Base-by-base conservation (phyloP, 805 yeast species). In the Candida xiaguanensis region DNA sequence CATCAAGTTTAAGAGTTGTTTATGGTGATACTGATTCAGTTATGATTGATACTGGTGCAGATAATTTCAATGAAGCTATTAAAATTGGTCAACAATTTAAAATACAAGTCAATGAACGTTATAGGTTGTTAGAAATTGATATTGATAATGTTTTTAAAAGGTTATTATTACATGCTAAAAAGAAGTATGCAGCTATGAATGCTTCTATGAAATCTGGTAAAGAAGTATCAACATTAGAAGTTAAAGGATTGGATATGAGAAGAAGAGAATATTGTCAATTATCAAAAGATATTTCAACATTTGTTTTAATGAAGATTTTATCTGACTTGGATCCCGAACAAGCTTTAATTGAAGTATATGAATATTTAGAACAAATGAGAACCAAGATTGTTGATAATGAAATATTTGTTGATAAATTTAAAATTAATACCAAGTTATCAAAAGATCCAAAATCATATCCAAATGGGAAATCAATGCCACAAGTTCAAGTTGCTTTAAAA, bases 11-110 rank as follows among this genome's bases (percentile, higher is more conserved):
- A 43, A 71, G 87, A 40, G 98, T 95, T 35, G 87, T 93, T 11
- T 93, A 93, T 56, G 99, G 99, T 72, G 99, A 93, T 67, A 93
- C 99, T 0, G 99, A 93, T 70, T 93, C 99, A 25, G 97, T 93
- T 38, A 93, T 93, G 99, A 88, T 93, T 58, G 95, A 91, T 60
- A 88, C 98, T 3, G 89, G 89, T 20, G 80, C 79, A 32, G 77
- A 74, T 40, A 72, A 65, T 23, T 84, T 75, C 58, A 60, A 65
- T 18, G 95, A 86, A 32, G 96, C 98, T 0, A 60, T 86, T 31
- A 73, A 74, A 50, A 82, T 89, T 46, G 99, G 98, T 22, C 82
- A 81, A 36, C 82, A 82, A 36, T 91, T 93, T 68, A 93, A 93
- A 58, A 59, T 70, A 35, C 73, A 78, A 43, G 98, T 93, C 43